Percentiles rank a stretch among this genome's conserved stretches.
Conservation (phyloP, 2,329 filamentous ascomycete genomes). For the Cryphonectria naterciae region DNA sequence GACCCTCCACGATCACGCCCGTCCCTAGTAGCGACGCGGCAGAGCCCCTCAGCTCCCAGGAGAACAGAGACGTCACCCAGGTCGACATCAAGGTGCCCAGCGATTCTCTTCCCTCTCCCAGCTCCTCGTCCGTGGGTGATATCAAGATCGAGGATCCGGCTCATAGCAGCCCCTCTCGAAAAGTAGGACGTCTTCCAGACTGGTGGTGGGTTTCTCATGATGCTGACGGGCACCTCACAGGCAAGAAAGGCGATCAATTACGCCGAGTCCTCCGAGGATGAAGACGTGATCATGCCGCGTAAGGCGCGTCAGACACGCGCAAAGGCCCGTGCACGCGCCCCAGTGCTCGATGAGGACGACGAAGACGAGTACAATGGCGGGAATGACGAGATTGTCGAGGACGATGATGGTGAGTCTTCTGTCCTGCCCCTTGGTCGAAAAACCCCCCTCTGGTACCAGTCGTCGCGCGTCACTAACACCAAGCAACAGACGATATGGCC, state of each 20-base stretch:
- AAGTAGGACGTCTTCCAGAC: constrained; percentile 55
- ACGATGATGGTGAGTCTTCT: constrained; percentile 60
- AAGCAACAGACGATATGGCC: constrained; percentile 68
- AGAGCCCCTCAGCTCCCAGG: constrained; percentile 69
- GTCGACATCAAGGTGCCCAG: constrained; percentile 53
- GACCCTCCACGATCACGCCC: constrained; percentile 64
- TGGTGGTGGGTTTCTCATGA: not conserved
- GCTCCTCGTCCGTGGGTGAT: constrained; percentile 47
- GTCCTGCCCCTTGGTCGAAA: too few species aligned
- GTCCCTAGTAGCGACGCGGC: constrained; percentile 79
- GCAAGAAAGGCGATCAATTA: constrained; percentile 71
- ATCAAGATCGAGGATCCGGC: constrained; percentile 45
- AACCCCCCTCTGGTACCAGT: not conserved
- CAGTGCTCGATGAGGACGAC: constrained; percentile 69
- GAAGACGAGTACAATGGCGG: constrained; percentile 68
- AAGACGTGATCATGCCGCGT: constrained; percentile 65
- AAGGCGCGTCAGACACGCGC: constrained; percentile 45
- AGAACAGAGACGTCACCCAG: constrained; percentile 57
- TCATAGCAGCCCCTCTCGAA: constrained; percentile 76
- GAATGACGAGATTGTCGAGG: constrained; percentile 61
- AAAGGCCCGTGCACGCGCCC: constrained; percentile 55
- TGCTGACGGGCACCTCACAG: constrained; percentile 38
- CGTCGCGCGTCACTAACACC: not conserved
- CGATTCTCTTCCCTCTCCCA: constrained; percentile 50
- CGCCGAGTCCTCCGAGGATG: constrained; percentile 81